These are phyloP conservation scores for Pisolithus thermaeus DNA, from an alignment of 1,284 basidiomycete species.

Conservation along the genomic window DNA sequence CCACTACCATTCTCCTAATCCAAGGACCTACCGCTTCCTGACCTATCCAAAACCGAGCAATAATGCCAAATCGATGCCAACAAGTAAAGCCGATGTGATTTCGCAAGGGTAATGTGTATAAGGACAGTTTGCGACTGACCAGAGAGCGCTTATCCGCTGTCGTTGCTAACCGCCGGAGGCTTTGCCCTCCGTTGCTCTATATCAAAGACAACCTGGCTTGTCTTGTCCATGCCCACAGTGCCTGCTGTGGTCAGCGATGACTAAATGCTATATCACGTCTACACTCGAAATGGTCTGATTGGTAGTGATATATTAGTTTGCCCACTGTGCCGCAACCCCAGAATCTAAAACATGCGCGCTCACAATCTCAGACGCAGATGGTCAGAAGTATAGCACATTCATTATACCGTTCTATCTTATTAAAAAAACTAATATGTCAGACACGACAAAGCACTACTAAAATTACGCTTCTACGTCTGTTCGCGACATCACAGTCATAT, in stretches of 20 bases:
- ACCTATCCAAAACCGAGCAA: slow-evolving; percentile 28
- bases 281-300: too few relatives aligned
- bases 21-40: slow-evolving; percentile 22
- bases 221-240: slow-evolving; percentile 11
- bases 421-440: too few relatives aligned
- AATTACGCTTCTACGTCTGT: not conserved
- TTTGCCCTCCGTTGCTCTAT: slow-evolving; percentile 23
- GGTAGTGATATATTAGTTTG: too few relatives aligned
- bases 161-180: slow-evolving; percentile 14
- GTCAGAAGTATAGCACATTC: too few relatives aligned
- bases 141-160: too few relatives aligned
- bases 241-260: slow-evolving; percentile 19
- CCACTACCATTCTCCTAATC: slow-evolving; percentile 18
- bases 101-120: slow-evolving; percentile 13
- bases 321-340: too few relatives aligned
- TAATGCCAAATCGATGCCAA: slow-evolving; percentile 20
- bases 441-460: not conserved
- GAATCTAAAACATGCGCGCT: too few relatives aligned
- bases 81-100: slow-evolving; percentile 7
- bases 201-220: slow-evolving; percentile 24
- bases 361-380: too few relatives aligned
- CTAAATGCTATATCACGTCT: slow-evolving; percentile 12
- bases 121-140: slow-evolving; percentile 17
- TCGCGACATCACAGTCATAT: not conserved
- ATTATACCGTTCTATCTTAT: too few relatives aligned